Evolutionary conservation across 208 protist genomes (phyloP).

Genomic region (Acanthamoeba sp.): DNA sequence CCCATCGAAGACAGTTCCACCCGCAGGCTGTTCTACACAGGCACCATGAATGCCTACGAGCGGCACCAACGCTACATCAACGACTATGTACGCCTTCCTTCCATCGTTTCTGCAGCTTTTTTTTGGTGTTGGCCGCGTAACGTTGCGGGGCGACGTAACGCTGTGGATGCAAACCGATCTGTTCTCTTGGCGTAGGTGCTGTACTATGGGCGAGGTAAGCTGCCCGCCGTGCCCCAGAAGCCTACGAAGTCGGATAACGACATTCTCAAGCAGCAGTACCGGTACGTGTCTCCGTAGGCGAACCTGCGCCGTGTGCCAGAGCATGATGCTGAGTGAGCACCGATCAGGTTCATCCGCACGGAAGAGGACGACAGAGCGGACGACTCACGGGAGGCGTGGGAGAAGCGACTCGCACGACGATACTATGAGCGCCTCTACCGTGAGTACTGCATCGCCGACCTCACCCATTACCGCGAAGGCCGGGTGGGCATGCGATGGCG

Average conservation of each 20-base stretch:
- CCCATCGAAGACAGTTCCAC: not conserved
- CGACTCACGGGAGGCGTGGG: slow-evolving; percentile 56
- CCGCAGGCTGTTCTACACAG: not conserved
- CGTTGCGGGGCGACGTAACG: not conserved
- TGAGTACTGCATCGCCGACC: slow-evolving; percentile 75
- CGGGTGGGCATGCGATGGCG: slow-evolving; percentile 75
- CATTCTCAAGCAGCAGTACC: slow-evolving; percentile 69
- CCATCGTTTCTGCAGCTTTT: not conserved
- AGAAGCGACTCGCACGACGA: slow-evolving; percentile 50
- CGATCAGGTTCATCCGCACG: slow-evolving; percentile 23
- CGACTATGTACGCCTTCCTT: slow-evolving; percentile 69
- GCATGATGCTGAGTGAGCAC: not conserved
- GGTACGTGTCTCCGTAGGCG: not conserved
- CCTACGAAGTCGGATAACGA: slow-evolving; percentile 59
- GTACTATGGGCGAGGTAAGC: slow-evolving; percentile 48
- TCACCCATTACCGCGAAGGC: slow-evolving; percentile 63
- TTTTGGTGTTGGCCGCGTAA: not conserved
- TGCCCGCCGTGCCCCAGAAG: not conserved
- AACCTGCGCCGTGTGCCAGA: not conserved
- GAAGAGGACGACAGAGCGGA: slow-evolving; percentile 73
- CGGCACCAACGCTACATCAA: slow-evolving; percentile 59
- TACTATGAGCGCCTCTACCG: slow-evolving; percentile 71
- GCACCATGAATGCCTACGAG: slow-evolving; percentile 34
- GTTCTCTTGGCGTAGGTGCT: not conserved
- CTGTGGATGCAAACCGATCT: not conserved